These are phyloP conservation scores for Nemania bipapillata DNA, from an alignment of 2,329 filamentous ascomycete species.

Conservation along the genomic window DNA sequence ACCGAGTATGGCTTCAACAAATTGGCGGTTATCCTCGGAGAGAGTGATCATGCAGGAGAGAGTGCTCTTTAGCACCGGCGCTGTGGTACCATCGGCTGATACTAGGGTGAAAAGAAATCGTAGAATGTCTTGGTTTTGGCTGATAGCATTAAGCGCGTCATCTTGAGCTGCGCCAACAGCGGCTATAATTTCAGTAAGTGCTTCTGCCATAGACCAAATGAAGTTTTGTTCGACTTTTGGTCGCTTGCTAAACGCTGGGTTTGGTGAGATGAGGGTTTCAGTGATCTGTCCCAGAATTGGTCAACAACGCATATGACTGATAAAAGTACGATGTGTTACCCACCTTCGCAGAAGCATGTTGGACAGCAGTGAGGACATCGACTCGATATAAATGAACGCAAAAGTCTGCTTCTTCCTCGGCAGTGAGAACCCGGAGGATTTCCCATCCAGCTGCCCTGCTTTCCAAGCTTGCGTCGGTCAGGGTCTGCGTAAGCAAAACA, in stretches of 20 bases:
- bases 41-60: conserved; percentile 68
- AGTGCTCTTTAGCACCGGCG: conserved; percentile 59
- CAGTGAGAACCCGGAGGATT: conserved; percentile 69
- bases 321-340: conserved; percentile 44
- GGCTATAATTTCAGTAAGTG: conserved; percentile 64
- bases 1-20: conserved; percentile 65
- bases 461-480: conserved; percentile 71
- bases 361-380: conserved; percentile 70
- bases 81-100: conserved; percentile 54
- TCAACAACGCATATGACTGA: background rate
- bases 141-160: conserved; percentile 68
- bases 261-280: conserved; percentile 56
- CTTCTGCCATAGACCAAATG: conserved; percentile 65
- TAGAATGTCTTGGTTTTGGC: conserved; percentile 60
- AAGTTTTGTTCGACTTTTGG: conserved; percentile 65
- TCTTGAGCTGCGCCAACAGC: conserved; percentile 69
- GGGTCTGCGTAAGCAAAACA: conserved; percentile 70
- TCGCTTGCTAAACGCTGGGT: conserved; percentile 59
- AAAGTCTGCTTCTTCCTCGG: conserved; percentile 74
- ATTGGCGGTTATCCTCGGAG: conserved; percentile 67
- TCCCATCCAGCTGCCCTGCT: conserved; percentile 74
- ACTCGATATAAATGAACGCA: conserved; percentile 72
- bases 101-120: conserved; percentile 67
- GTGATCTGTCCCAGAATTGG: conserved; percentile 52
- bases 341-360: conserved; percentile 66